Evolutionary conservation across 441 rosid genomes (phyloP), one percentile per base, ranked within the genome.

Genomic region (Croton laevigatus): DNA sequence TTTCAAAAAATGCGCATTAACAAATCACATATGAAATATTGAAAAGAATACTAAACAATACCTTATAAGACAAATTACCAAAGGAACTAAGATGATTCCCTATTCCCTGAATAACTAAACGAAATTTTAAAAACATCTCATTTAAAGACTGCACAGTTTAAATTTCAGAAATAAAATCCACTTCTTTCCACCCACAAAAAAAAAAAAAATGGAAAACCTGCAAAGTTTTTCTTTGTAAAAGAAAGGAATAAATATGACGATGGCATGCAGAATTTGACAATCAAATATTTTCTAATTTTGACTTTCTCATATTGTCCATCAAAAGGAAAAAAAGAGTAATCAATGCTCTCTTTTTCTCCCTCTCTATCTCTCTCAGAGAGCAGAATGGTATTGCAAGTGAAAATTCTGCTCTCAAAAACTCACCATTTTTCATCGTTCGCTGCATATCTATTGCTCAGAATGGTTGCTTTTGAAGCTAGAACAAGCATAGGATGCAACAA

Each of bases 401-500:
- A 42, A 38, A 7, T 48, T 37, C 74, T 60, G 19, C 55, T 49
- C 70, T 37, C 60, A 49, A 66, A 66, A 68, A 79, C 85, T 75
- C 66, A 89, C 93, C 84, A 37, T 66, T 70, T 82, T 45, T 37
- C 60, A 23, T 81, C 87, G 71, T 83, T 75, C 23, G 71, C 45
- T 58, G 85, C 59, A 73, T 54, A 69, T 52, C 70, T 79, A 37
- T 77, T 82, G 68, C 86, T 89, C 37, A 84, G 70, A 49, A 85
- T 75, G 70, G 87, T 73, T 63, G 86, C 73, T 75, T 89, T 93
- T 53, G 91, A 79, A 65, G 86, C 87, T 52, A 93, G 80, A 61
- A 93, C 82, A 68, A 93, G 86, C 81, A 91, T 60, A 65, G 96
- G 88, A 80, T 91, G 93, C 75, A 76, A 79, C 62, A 73, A 76